Base-by-base conservation (phyloP, 73 alveolate species). In the Paramecium biaurelia region DNA sequence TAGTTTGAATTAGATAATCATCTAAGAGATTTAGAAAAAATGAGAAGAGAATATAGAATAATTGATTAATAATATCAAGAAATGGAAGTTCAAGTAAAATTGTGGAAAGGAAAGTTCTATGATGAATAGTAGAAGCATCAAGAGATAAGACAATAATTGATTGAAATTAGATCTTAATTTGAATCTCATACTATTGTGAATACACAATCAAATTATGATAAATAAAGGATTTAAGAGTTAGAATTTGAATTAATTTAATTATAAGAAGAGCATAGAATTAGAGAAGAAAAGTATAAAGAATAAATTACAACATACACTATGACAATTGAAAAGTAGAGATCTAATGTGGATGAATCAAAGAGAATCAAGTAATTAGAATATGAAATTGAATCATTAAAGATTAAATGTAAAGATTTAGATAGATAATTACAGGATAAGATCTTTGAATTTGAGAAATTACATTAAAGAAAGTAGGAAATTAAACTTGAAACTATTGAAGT, bases 21-120 rank as follows among this genome's bases (percentile, higher is more conserved):
- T 32, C 5, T 3, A 18, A 72, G 38, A 24, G 90, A 79, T 2
- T 23, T 43, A 5, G 90, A 79, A 9, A 79, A 45, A 47, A 1
- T 42, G 30, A 79, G 56, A 79, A 79, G 28, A 24, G 90, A 79
- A 20, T 45, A 41, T 21, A 79, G 72, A 42, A 30, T 18, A 4
- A 43, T 42, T 12, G 45, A 79, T 2, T 24, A 43, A 79, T 10
- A 38, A 23, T 42, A 14, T 42, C 7, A 38, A 14, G 74, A 79
- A 20, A 14, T 79, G 56, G 70, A 79, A 79, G 49, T 38, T 24
- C 24, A 79, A 45, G 56, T 79, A 23, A 79, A 47, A 79, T 45
- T 42, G 15, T 79, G 90, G 90, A 79, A 79, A 24, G 90, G 43
- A 10, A 79, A 79, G 28, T 79, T 42, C 28, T 79, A 79, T 45